Base-by-base conservation (phyloP, 1,284 basidiomycete species). In the Papiliotrema nemorosa region DNA sequence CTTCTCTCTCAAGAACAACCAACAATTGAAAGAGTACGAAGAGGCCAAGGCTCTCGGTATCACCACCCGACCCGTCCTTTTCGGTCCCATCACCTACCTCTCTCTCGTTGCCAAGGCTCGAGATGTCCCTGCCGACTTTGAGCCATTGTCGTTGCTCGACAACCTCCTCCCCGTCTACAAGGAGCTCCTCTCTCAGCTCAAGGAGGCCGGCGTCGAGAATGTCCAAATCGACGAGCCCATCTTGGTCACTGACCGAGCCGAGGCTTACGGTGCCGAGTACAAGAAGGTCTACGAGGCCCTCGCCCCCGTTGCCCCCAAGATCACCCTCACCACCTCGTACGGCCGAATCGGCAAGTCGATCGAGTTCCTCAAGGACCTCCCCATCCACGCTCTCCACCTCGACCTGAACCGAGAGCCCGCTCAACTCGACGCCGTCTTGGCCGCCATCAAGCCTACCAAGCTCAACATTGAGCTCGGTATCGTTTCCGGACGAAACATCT, bases 401-500 rank as follows among this genome's bases (percentile, higher is more conserved):
- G 96, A 99, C 76, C 85, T 98, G 60, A 87, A 90, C 79, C 90
- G 94, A 77, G 90, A 87, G 57, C 88, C 93, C 48, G 82, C 77
- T 62, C 94, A 98, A 78, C 85, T 99, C 64, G 87, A 90, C 53
- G 80, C 82, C 44, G 89, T 92, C 57, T 61, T 97, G 57, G 81
- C 81, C 47, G 91, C 91, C 54, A 75, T 97, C 75, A 93, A 91
- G 81, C 70, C 81, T 56, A 91, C 88, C 62, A 78, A 79, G 73
- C 83, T 93, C 61, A 75, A 85, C 57, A 82, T 99, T 53, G 98
- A 96, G 52, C 86, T 98, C 60, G 96, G 96, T 79, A 76, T 98
- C 58, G 89, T 99, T 60, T 98, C 96, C 38, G 96, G 96, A 58
- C 91, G 96, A 73, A 98, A 98, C 82, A 91, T 99, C 79, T 99